Base-by-base conservation (phyloP, 2,329 filamentous ascomycete genomes). In the Stagonosporopsis tanaceti region DNA sequence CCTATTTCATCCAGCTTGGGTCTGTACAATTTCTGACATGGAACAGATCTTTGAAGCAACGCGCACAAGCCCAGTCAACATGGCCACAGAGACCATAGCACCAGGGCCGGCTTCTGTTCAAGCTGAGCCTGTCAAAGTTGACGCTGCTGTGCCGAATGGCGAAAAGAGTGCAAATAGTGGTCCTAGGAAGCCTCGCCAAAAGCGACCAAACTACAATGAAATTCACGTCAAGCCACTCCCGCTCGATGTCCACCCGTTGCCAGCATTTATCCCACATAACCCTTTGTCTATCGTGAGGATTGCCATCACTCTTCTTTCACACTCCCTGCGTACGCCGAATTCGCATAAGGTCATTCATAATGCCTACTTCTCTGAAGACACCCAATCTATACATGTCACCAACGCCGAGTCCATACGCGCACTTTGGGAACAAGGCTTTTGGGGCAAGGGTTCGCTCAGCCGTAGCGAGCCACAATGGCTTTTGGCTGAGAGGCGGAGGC, bases 351-450 rank as follows among this genome's bases (percentile, higher is more conserved):
- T 85, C 35, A 78, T 87, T 39, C 89, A 95, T 72, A 80, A 85
- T 46, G 94, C 89, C 47, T 85, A 89, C 64, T 97, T 94, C 83
- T 94, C 92, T n/a, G 78, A 85, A 1, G 86, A 89, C 54, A 96
- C 92, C 3, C 87, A 89, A 28, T 95, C 93, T 0, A 85, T 99
- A 15, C 92, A 97, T 72, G 84, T 99, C 54, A 92, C 87, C 17
- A 89, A 97, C 74, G 81, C 87, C 25, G 82, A 83, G 53, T 89
- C 92, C 3, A 89, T 96, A 61, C 84, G 90, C 52, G 92, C 89
- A 1, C 78, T 99, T 24, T 99, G 96, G 95, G 91, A 97, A 77
- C 92, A 96, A 79, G 95, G 95, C 5, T 99, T 99, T 78, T 99
- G 94, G 77, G 96, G 96, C 45, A 97, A 97, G 77, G 95, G 95